phyloP scores from a whole-genome alignment of 768 basidiomycete genomes.

The Tubosaeta sp. region DNA sequence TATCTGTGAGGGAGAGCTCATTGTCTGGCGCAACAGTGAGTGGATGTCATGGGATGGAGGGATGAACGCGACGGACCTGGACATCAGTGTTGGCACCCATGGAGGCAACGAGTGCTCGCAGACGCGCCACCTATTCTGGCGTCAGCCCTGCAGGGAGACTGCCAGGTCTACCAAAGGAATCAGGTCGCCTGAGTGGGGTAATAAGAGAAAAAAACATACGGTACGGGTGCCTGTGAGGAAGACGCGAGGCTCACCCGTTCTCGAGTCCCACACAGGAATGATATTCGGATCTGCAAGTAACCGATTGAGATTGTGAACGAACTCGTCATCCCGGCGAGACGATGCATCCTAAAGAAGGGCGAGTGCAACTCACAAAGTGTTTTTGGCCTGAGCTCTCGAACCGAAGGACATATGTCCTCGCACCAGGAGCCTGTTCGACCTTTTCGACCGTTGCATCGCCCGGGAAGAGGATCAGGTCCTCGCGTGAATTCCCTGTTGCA shows the following conservation, averaged over 20 bases:
- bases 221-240: conserved; percentile 30
- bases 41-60: no score
- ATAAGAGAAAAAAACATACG: conserved; percentile 12
- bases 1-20: no score
- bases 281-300: conserved; percentile 64
- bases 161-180: conserved; percentile 6
- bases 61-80: no score
- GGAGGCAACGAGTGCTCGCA: no score
- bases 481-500: conserved; percentile 53
- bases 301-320: conserved; percentile 31
- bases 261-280: conserved; percentile 55
- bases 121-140: no score
- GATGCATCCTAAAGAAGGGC: conserved; percentile 53
- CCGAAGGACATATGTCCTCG: conserved; percentile 82
- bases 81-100: no score
- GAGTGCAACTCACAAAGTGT: conserved; percentile 70
- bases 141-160: no score
- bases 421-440: conserved; percentile 60
- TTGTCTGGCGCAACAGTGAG: no score
- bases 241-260: no score
- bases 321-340: conserved; percentile 63
- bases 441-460: conserved; percentile 78
- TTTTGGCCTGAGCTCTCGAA: conserved; percentile 87
- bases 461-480: conserved; percentile 87
- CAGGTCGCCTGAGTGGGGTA: not conserved